These are phyloP conservation scores for Rhodotorula diobovata DNA, from an alignment of 768 basidiomycete species.

Conservation along the genomic window DNA sequence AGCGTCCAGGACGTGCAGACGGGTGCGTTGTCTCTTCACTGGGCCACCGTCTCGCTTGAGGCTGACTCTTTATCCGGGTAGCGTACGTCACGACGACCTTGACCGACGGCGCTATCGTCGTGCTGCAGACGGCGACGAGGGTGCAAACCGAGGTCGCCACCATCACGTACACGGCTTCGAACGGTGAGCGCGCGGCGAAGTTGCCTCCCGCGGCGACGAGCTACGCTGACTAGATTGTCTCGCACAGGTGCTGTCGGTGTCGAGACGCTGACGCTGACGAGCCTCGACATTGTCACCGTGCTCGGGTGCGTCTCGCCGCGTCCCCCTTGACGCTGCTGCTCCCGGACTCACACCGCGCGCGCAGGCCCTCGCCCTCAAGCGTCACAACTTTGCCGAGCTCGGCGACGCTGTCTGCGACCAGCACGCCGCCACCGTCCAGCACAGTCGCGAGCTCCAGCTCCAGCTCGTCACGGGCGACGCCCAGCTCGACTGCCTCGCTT, in stretches of 20 bases:
- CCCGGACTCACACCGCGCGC: no score
- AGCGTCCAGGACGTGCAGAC: not conserved
- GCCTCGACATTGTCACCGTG: conserved; percentile 2
- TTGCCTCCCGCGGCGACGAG: no score
- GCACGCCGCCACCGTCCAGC: no score
- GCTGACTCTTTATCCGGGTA: not conserved
- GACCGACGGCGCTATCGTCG: not conserved
- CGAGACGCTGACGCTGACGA: not conserved
- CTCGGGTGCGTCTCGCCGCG: not conserved
- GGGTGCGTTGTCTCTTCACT: not conserved
- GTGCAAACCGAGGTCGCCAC: not conserved
- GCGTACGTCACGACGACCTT: conserved; percentile 1
- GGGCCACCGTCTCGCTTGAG: no score
- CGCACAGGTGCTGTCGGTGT: not conserved
- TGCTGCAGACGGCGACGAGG: not conserved
- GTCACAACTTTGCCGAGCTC: no score
- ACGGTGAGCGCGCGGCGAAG: not conserved
- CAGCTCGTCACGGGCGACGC: no score
- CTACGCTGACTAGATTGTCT: not conserved
- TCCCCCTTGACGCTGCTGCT: no score
- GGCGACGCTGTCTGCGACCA: no score
- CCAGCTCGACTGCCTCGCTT: not conserved
- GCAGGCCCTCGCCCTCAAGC: no score
- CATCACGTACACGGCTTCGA: not conserved
- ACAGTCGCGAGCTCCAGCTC: not conserved